Percentiles rank a stretch among this genome's conserved stretches.
phyloP scores from a whole-genome alignment of 192 early-diverging fungal species.

The Coemansia sp. region DNA sequence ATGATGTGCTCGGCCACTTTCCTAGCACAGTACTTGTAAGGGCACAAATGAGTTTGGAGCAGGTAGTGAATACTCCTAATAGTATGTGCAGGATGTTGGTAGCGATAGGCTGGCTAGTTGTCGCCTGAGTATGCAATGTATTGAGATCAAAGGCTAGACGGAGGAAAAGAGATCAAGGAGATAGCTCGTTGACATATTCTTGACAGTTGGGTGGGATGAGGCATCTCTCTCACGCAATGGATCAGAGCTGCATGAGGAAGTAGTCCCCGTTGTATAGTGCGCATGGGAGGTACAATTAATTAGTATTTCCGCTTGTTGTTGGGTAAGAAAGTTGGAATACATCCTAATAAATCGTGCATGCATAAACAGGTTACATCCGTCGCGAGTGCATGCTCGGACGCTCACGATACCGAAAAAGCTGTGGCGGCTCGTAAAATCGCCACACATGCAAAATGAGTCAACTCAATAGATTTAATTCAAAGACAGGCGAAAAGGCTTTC shows the following conservation, averaged over 20 bases:
- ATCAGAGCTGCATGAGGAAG: not conserved
- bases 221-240: not conserved
- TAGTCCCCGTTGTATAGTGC: not conserved
- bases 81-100: not conserved
- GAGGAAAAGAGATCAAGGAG: not conserved
- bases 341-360: slow-evolving; percentile 4
- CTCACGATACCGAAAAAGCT: not conserved
- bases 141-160: not conserved
- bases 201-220: not conserved
- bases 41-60: too few relatives aligned
- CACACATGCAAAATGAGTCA: not conserved
- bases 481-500: not conserved
- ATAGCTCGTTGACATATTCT: not conserved
- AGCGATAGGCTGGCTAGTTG: not conserved
- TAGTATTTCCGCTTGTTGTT: not conserved
- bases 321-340: not conserved
- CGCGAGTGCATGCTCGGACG: not conserved
- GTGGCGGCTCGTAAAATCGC: not conserved
- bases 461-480: not conserved
- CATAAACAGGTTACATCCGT: not conserved
- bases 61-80: not conserved
- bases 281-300: not conserved
- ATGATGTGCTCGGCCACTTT: not conserved
- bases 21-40: too few relatives aligned
- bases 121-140: not conserved